phyloP scores from a whole-genome alignment of 2,329 filamentous ascomycete species.

The Botrytis galanthina region DNA sequence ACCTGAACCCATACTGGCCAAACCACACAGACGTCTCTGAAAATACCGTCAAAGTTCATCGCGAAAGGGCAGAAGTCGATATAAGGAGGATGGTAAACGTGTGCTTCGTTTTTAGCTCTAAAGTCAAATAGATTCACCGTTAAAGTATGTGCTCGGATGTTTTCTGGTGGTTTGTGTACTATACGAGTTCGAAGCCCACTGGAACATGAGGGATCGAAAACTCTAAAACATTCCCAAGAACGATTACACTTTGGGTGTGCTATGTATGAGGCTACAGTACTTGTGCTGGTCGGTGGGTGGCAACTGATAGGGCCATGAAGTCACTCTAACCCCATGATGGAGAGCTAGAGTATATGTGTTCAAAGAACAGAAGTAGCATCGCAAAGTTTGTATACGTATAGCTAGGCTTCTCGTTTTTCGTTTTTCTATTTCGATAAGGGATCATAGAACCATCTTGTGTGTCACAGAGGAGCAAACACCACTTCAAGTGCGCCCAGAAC shows the following conservation, averaged over 20 bases:
- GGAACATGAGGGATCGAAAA: not conserved
- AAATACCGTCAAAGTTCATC: not conserved
- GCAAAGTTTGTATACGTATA: not conserved
- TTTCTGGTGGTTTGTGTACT: not conserved
- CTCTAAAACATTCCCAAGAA: not conserved
- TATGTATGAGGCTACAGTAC: not conserved
- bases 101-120: not conserved
- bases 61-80: slow-evolving; percentile 3
- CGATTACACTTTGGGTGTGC: not conserved
- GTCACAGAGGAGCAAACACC: too few species aligned
- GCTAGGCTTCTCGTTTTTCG: too few species aligned
- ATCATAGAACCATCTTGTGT: not conserved
- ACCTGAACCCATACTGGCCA: not conserved
- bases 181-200: not conserved
- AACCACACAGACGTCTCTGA: not conserved
- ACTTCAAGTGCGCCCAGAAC: not conserved
- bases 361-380: not conserved
- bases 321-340: not conserved
- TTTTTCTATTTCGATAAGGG: too few species aligned
- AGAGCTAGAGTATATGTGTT: not conserved
- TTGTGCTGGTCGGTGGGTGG: not conserved
- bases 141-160: slow-evolving; percentile 5
- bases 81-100: not conserved
- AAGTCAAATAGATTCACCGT: slow-evolving; percentile 7
- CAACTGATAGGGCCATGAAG: not conserved